Conservation (phyloP, 164 flowering plant species). For the Hamamelis virginiana region DNA sequence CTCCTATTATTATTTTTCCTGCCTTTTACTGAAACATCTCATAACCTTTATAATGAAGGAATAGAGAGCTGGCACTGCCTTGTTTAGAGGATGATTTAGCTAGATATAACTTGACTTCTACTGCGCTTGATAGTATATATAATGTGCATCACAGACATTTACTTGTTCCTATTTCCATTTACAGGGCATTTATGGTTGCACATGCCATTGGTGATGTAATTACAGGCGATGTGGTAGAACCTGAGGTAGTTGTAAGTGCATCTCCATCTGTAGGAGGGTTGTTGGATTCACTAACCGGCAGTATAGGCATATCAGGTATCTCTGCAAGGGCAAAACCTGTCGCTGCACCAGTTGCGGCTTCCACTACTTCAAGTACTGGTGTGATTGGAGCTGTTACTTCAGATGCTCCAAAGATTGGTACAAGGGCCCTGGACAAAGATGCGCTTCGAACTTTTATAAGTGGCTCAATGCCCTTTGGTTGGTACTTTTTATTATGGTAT, state of each 20-base stretch:
- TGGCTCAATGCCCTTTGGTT: conserved; percentile 98
- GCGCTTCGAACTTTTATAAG: conserved; percentile 72
- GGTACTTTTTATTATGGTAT: conserved; percentile 61
- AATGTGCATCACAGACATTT: not conserved
- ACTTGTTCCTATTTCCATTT: conserved; percentile 5
- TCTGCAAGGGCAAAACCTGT: conserved; percentile 87
- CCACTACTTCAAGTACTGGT: conserved; percentile 51
- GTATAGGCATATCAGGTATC: conserved; percentile 88
- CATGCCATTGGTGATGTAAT: conserved; percentile 84
- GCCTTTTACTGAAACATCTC: too few relatives aligned
- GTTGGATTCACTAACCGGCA: conserved; percentile 94
- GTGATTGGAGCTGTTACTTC: conserved; percentile 48
- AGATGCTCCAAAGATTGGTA: conserved; percentile 71
- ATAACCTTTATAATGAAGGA: too few relatives aligned
- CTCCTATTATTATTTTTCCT: too few relatives aligned
- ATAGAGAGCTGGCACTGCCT: too few relatives aligned
- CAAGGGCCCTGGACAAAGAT: conserved; percentile 81
- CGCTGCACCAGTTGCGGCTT: conserved; percentile 73
- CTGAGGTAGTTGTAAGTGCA: conserved; percentile 75
- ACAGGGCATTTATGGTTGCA: conserved; percentile 82
- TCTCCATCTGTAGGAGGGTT: conserved; percentile 88
- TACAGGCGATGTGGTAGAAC: conserved; percentile 69
- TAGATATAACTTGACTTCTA: not conserved
- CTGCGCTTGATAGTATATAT: not conserved
- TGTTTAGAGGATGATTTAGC: too few relatives aligned